phyloP scores from a whole-genome alignment of 179 eudicot genomes.

The Beta corolliflora region DNA sequence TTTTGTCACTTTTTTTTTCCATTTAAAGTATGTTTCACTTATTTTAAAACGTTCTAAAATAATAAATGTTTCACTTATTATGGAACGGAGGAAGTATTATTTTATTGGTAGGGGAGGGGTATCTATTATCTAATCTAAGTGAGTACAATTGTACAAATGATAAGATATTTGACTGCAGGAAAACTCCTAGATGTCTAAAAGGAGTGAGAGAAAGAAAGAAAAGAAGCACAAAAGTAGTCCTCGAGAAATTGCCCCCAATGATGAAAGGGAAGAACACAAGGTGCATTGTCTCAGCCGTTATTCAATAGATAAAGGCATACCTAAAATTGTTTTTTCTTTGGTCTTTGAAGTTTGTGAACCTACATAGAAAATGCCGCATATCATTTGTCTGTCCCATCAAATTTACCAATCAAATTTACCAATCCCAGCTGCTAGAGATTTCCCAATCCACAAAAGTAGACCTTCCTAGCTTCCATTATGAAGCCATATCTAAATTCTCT shows the following conservation, averaged over 20 bases:
- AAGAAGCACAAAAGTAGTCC: slow-evolving; percentile 11
- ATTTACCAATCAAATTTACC: too few relatives aligned
- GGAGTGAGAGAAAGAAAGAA: slow-evolving; percentile 3
- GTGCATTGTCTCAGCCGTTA: slow-evolving; percentile 34
- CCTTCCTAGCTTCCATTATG: slow-evolving; percentile 11
- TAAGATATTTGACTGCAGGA: slow-evolving; percentile 10
- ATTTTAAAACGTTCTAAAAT: too few relatives aligned
- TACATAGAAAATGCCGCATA: slow-evolving; percentile 31
- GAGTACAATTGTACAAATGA: slow-evolving; percentile 27
- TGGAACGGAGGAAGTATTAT: too few relatives aligned
- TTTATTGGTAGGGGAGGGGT: slow-evolving; percentile 5
- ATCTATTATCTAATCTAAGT: too few relatives aligned
- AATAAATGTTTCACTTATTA: too few relatives aligned
- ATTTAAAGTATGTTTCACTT: too few relatives aligned
- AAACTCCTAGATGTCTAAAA: too few relatives aligned
- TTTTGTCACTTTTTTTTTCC: too few relatives aligned
- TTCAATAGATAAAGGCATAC: slow-evolving; percentile 15
- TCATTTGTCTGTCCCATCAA: slow-evolving; percentile 31
- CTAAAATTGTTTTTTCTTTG: neutral
- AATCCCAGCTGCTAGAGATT: slow-evolving; percentile 24
- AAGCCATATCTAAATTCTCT: slow-evolving; percentile 11
- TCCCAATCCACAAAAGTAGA: slow-evolving; percentile 24
- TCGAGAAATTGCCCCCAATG: slow-evolving; percentile 37
- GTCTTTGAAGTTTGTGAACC: slow-evolving; percentile 33
- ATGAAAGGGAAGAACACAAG: slow-evolving; percentile 37